Percentiles rank a stretch among this genome's conserved stretches.
Conservation (phyloP, 2,329 filamentous ascomycete genomes). For the Magnaporthiopsis rhizophila region DNA sequence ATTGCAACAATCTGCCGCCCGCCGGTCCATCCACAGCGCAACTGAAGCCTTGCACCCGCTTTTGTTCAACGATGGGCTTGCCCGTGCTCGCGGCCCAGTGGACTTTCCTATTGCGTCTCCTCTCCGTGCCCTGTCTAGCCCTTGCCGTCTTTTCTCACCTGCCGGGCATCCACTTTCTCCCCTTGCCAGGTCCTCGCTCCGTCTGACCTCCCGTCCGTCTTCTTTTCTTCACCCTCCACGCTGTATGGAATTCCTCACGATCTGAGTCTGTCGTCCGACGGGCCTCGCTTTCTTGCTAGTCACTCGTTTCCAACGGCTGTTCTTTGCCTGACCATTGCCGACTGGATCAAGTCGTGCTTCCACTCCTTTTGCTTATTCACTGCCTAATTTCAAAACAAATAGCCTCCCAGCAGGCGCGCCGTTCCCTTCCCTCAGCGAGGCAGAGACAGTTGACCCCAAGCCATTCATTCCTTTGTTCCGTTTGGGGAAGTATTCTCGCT, state of each 20-base stretch:
- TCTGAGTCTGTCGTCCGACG: not conserved
- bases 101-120: not conserved
- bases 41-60: not conserved
- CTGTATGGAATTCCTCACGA: not conserved
- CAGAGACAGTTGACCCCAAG: conserved; percentile 17
- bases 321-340: not conserved
- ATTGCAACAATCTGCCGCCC: not conserved
- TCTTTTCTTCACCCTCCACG: not conserved
- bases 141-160: not conserved
- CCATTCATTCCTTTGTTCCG: conserved; percentile 22
- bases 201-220: not conserved
- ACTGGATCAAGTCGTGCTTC: conserved; percentile 12
- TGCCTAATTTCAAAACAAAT: conserved; percentile 9
- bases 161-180: not conserved
- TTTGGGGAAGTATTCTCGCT: conserved; percentile 12
- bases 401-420: conserved; percentile 51
- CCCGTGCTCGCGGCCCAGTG: not conserved
- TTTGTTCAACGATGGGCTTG: not conserved
- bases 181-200: not conserved
- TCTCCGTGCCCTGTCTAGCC: not conserved
- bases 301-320: not conserved
- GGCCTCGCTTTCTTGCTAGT: not conserved
- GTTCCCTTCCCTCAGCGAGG: conserved; percentile 35
- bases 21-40: not conserved
- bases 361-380: conserved; percentile 11